Base-by-base conservation (phyloP, 805 yeast genomes). In the Kluyveromyces starmeri region DNA sequence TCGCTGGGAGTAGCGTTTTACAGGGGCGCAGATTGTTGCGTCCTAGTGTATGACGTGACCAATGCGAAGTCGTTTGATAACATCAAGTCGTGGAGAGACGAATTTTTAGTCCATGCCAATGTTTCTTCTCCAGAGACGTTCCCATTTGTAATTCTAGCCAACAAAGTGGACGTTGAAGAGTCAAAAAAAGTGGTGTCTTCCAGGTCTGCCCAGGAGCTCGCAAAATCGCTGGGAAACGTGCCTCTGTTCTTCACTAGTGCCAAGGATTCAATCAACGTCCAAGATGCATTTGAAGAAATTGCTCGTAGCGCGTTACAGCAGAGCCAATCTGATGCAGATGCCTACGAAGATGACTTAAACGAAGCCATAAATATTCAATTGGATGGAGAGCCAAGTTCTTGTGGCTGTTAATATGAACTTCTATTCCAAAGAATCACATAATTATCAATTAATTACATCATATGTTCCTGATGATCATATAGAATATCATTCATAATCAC, bases 161-260 rank as follows among this genome's bases (percentile, higher is more conserved):
- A 89, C 63, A 89, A 89, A 65, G 78, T 92, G 34, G 98, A 89
- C 59, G 84, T 84, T 24, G 97, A 89, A 52, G 97, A 89, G 50
- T 70, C 79, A 46, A 84, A 86, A 61, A 76, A 94, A 46, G 77
- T 76, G 28, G 82, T 71, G 55, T 63, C 75, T 52, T 47, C 67
- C 23, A 74, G 74, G 51, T 65, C 71, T 43, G 83, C 80, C 7
- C 75, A 73, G 48, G 73, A 74, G 29, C 68, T 72, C 58, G 75
- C 81, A 36, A 72, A 69, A 37, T 69, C 73, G 32, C 60, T 71
- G 44, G 81, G 94, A 2, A 84, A 86, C 43, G 68, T 86, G 41
- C 97, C 98, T 3, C 77, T 88, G 40, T 89, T 92, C 53, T 95
- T 89, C 60, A 89, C 98, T n/a, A 78, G 92, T 67, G 98, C 98